A percentile compares a stretch with the other conserved stretches of the same genome.
Conservation (phyloP, 2,329 filamentous ascomycete genomes). For the Penicillium psychrosexuale region DNA sequence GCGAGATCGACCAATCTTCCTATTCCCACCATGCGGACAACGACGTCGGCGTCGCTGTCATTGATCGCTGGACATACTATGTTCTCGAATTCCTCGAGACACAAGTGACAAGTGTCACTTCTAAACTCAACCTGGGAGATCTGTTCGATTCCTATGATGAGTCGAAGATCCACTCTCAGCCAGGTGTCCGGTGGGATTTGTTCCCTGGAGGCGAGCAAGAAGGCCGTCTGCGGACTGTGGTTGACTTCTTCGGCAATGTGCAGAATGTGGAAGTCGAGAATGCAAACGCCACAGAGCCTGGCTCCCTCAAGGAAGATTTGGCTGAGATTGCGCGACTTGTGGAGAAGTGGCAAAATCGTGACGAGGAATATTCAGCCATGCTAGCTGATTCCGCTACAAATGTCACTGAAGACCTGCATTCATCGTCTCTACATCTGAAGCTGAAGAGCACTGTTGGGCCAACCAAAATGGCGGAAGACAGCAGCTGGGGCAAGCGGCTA, state of each 20-base stretch:
- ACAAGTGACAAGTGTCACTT: slow-evolving; percentile 78
- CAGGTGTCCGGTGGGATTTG: slow-evolving; percentile 91
- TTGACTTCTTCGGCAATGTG: slow-evolving; percentile 98
- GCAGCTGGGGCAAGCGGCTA: slow-evolving; percentile 59
- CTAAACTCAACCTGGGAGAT: slow-evolving; percentile 86
- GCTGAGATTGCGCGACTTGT: slow-evolving; percentile 64
- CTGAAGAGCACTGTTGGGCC: slow-evolving; percentile 45
- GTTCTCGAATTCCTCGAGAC: slow-evolving; percentile 95
- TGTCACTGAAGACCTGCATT: slow-evolving; percentile 7
- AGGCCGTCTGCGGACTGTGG: slow-evolving; percentile 76
- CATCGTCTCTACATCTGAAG: slow-evolving; percentile 19
- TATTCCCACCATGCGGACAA: slow-evolving; percentile 98
- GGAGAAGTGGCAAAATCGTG: slow-evolving; percentile 49
- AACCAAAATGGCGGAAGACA: slow-evolving; percentile 62
- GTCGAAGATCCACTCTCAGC: slow-evolving; percentile 88
- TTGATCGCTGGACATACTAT: slow-evolving; percentile 98
- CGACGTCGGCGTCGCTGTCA: slow-evolving; percentile 95
- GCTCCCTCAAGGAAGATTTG: slow-evolving; percentile 64
- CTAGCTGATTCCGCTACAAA: slow-evolving; percentile 22
- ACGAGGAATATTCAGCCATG: slow-evolving; percentile 32
- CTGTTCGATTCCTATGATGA: slow-evolving; percentile 96
- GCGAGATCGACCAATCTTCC: slow-evolving; percentile 89
- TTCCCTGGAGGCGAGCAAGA: slow-evolving; percentile 78
- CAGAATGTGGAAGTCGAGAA: slow-evolving; percentile 90
- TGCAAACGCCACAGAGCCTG: slow-evolving; percentile 52